Evolutionary conservation across 495 filamentous ascomycete genomes (phyloP), one percentile per base, ranked within the genome.

Genomic region (Podospora pseudoanserina): DNA sequence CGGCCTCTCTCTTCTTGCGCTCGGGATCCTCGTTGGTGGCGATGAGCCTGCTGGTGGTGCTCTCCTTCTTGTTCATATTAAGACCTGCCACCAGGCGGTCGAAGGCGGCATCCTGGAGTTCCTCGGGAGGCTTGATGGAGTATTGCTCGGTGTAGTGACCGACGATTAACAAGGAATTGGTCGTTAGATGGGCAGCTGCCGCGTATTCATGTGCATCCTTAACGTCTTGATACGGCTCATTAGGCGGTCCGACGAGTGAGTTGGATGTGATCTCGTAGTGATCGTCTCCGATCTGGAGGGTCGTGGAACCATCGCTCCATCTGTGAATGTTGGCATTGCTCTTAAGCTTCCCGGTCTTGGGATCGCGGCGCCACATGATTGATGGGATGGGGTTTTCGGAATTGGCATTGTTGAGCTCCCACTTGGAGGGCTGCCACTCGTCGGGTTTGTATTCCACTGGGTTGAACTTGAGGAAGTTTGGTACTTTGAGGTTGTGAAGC

Each of bases 241-340:
- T 72, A 32, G 72, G 68, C 20, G 88, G 84, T 55, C 92, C 91
- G 1, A 90, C 91, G 66, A 97, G 89, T 3, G 84, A 77, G 79
- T 94, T 94, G 70, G 86, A 86, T 66, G 88, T 81, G 54, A 96
- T 86, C 70, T 91, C 88, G 80, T 92, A 96, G 71, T 96, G 92
- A 69, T 91, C 88, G 62, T 83, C 83, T 9, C 93, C 91, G 58
- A 87, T 75, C 0, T 86, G 87, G 11, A 97, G 82, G 18, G 94
- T 96, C 30, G 93, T 77, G 5, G 91, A 93, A 53, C 92, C 92
- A 73, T 96, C 92, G 67, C 90, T 91, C 92, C 92, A 96, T 68
- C 85, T 86, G 66, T 92, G 86, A 30, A 94, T 81, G 59, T 90
- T 86, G 5, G 92, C 85, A 75, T 95, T 95, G 49, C 91, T 94